Evolutionary conservation across 1,284 basidiomycete species (phyloP), one percentile per base, ranked within the genome.

Genomic region (Ustilago bromivora): DNA sequence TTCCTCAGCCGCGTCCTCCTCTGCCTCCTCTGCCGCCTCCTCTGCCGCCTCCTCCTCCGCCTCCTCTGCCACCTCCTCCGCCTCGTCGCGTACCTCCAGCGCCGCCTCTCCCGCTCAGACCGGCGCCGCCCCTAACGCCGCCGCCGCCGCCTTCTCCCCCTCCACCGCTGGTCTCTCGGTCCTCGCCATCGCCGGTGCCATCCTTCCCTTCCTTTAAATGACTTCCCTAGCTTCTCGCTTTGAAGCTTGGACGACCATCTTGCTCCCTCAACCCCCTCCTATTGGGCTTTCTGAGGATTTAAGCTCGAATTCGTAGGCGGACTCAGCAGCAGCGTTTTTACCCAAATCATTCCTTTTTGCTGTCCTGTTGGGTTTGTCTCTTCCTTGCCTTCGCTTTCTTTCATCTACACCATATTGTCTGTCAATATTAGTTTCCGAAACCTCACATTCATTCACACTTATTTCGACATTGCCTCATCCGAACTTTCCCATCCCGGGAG

Each of bases 201-300:
- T 76, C 53, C 69, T 76, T 17, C 59, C 74, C 66, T 71, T 76
- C 74, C 61, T 76, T 47, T 76, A 60, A 76, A 51, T 55, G 59
- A 19, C 28, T 15, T 36, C 23, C 23, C 19, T 53, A 57, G 43
- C 52, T 28, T 23, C 15, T 47, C 15, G 41, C 40, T n/a, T 41
- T 38, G 11, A 6, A 57, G 35, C 34, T 51, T 36, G 17, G 13
- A 19, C 55, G 12, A 40, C 38, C 55, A 56, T 41, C 38, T 56
- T 56, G 34, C 10, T n/a, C 35, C 35, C 10, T 19, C 32, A 19
- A 11, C 13, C 28, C 7, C 31, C 13, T 11, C 13, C 31, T 51
- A 6, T 2, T 32, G 49, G n/a, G 13, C 8, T 51, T 23, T 12
- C 10, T 15, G 11, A 23, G 49, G 19, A 49, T 46, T 8, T 36